Evolutionary conservation across 2,329 filamentous ascomycete genomes (phyloP).

Genomic region (Plectosphaerella cucumerina): DNA sequence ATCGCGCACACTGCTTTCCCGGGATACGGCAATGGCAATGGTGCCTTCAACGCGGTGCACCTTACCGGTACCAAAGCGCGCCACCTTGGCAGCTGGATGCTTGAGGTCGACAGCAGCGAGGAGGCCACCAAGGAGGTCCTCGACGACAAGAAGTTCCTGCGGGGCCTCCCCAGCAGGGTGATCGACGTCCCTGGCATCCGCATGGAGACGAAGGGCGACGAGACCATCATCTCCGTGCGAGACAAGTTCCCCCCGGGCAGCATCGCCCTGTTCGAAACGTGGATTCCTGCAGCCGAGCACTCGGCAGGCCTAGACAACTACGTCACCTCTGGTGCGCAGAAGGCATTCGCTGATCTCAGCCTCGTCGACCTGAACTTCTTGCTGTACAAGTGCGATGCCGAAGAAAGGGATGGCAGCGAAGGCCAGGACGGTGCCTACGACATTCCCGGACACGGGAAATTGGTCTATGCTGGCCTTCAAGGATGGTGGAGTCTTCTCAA

Average conservation of each 20-base stretch:
- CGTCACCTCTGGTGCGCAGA: constrained; percentile 75
- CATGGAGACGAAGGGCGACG: constrained; percentile 66
- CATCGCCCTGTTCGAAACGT: constrained; percentile 93
- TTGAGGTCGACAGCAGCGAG: constrained; percentile 78
- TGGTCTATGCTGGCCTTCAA: constrained; percentile 95
- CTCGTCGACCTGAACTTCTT: constrained; percentile 87
- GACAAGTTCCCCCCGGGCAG: constrained; percentile 88
- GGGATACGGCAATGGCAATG: constrained; percentile 81
- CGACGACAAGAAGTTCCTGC: constrained; percentile 66
- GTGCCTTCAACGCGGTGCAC: constrained; percentile 72
- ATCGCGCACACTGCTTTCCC: constrained; percentile 96
- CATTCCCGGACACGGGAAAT: constrained; percentile 75
- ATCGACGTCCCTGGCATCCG: constrained; percentile 69
- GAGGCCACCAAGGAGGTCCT: constrained; percentile 62
- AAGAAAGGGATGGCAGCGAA: constrained; percentile 74
- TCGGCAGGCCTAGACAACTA: constrained; percentile 79
- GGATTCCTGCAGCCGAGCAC: constrained; percentile 85
- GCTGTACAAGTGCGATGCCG: constrained; percentile 85
- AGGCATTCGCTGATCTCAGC: constrained; percentile 70
- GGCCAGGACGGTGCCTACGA: constrained; percentile 85
- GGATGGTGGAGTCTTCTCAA: constrained; percentile 96
- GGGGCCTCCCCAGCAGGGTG: constrained; percentile 80
- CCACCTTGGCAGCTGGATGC: constrained; percentile 83
- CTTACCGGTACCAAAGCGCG: constrained; percentile 81
- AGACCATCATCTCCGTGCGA: constrained; percentile 75